Evolutionary conservation across 2,329 filamentous ascomycete genomes (phyloP), one percentile per base, ranked within the genome.

Genomic region (Mollisia scopiformis): DNA sequence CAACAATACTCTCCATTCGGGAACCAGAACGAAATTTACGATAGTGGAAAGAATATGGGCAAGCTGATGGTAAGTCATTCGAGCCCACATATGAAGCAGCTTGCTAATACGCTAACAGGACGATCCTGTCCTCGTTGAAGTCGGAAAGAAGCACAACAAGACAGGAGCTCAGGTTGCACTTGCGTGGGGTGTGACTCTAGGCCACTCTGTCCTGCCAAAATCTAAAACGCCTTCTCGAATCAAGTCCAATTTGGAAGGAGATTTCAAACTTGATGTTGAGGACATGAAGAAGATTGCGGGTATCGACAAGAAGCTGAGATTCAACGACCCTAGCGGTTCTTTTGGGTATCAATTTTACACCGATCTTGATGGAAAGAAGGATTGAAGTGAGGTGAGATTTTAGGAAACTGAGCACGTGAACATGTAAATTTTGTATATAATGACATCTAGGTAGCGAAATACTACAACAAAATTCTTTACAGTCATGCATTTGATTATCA

Each of bases 191-290:
- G 73, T 85, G 58, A 75, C 78, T 57, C 78, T 64, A 64, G 84
- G 84, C 56, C 84, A 86, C 72, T 80, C 85, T 13, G 84, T 87
- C 37, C 78, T 89, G 62, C 86, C 86, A 59, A 89, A 89, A 79
- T 87, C 83, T 68, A 84, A 83, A 46, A 87, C 82, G 30, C 80
- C 82, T 27, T 77, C 77, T 35, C 79, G 86, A 37, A 88, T 89
- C 64, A 77, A 79, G 73, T 82, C 80, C 71, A 91, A 91, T 75
- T 84, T 87, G 70, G 79, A 86, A 71, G 81, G 84, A 63, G 84
- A 86, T 69, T 90, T 90, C 72, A 81, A 83, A 69, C 77, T 90
- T 27, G 79, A 80, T 1, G 67, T 71, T 0, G 82, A 82, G 54
- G 87, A 90, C 68, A 74, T 89, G 67, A 73, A 82, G 69, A 83